Evolutionary conservation across 2,329 filamentous ascomycete species (phyloP).

Genomic region (Xylaria sp.): DNA sequence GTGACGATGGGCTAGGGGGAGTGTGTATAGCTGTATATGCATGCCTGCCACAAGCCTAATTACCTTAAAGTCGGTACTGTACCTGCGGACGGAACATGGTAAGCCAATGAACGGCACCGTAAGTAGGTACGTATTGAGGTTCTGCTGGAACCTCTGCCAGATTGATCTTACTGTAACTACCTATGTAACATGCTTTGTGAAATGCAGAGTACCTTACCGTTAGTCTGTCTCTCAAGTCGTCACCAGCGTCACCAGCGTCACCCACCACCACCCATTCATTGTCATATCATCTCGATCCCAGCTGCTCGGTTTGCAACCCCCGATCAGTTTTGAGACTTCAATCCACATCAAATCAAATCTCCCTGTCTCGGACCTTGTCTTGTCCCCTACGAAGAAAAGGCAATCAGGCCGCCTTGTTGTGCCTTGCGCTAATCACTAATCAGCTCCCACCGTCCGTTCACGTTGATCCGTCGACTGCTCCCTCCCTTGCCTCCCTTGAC

Average conservation of each 20-base stretch:
- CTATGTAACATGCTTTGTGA: conserved; percentile 9
- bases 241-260: conserved; percentile 20
- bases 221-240: conserved; percentile 25
- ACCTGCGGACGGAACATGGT: conserved; percentile 5
- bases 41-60: background rate
- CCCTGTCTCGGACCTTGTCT: conserved; percentile 15
- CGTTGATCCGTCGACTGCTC: conserved; percentile 9
- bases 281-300: conserved; percentile 27
- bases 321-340: conserved; percentile 6
- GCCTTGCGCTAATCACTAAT: conserved; percentile 15
- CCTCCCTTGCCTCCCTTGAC: conserved; percentile 10
- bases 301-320: conserved; percentile 17
- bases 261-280: background rate
- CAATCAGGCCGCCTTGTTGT: conserved; percentile 24
- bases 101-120: background rate
- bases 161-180: conserved; percentile 9
- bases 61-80: conserved; percentile 6
- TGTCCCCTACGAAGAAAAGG: background rate
- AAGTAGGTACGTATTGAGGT: background rate
- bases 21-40: background rate
- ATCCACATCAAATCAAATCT: conserved; percentile 12
- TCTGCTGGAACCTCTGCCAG: background rate
- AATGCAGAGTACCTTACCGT: conserved; percentile 22
- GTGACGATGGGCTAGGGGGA: background rate
- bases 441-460: conserved; percentile 12